Evolutionary conservation across 345 rosid species (phyloP), one percentile per base, ranked within the genome.

Genomic region (Eucalyptus marginata): DNA sequence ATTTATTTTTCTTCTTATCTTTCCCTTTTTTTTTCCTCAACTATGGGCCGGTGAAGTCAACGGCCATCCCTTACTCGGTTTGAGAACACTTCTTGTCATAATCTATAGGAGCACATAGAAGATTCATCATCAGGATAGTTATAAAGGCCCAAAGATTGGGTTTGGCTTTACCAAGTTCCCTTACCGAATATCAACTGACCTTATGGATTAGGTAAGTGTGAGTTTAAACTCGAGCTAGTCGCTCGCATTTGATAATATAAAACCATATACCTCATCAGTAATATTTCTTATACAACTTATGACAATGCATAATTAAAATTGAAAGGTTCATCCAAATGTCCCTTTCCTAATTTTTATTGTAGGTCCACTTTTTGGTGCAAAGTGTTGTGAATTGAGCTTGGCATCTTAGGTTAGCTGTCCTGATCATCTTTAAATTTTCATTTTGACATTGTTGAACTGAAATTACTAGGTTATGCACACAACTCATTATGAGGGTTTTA

Each of bases 211-310:
- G 24, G 7, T 68, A 68, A 8, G 7, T 33, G 44, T 8, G 80
- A 68, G 12, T 33, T 36, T 3, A 68, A 68, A 68, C 4, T 68
- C 2, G 7, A 68, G 43, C 0, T 0, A 16, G 2, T 16, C 1
- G 4, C 43, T 68, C 13, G 4, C 44, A 17, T 68, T 68, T 3
- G 12, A 68, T 33, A 36, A 33, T 3, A 1, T 33, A 68, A 66
- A 68, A 33, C 7, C 80, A 68, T 33, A 17, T 68, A 68, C 43
- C 24, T 3, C 36, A 68, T 31, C 3, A 66, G 22, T 66, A 15
- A 66, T 15, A 66, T 66, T 66, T 31, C 79, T 66, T 31, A 66
- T 36, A 7, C 6, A 66, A 31, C 43, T 8, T 9, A 66, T 36
- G 79, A 31, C 40, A 1, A 31, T 4, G 7, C 22, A 31, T 66